Evolutionary conservation across 164 flowering plant species (phyloP), one percentile per base, ranked within the genome.

Genomic region (Aristolochia californica): DNA sequence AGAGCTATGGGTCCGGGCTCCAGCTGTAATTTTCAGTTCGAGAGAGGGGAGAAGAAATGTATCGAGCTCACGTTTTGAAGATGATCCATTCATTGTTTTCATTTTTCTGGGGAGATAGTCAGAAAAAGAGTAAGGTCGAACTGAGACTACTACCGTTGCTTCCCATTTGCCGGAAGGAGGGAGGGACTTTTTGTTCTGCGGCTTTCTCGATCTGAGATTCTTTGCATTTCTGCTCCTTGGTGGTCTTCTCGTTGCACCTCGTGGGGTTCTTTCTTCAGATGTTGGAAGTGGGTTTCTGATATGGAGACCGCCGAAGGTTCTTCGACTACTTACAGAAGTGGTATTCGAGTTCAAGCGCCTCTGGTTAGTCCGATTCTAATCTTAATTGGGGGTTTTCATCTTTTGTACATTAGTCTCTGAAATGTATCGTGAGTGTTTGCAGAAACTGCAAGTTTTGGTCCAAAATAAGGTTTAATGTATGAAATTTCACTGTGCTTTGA

Each of bases 331-430:
- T 80, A 63, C 24, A 81, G 89, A 68, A 86, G 77, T 17, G 70
- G 53, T 9, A 18, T 74, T 66, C 75, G 94, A 63, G 77, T 81
- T 70, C 94, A 81, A 79, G 83, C 97, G 76, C 94, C 94, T 64
- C 56, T 86, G 76, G 97, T 89, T 63, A 80, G 79, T 55, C 53
- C 34, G 24, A 27, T 12, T 59, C 17, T 50, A 44, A 55, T 27
- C 13, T 8, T 23, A 38, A 2, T 38, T 53, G 16, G 25, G 18
- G 22, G 13, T 47, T 24, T 3, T 48, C 57, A 5, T 30, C 20
- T 43, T 57, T 20, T 17, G 43, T n/a, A 48, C 67, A 68, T 55
- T 45, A 24, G 22, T 30, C 10, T 34, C 10, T 34, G 7, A 12
- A 34, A 34, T 34, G 40, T 34, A 7, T 34, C 40, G n/a, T n/a